Base-by-base conservation (phyloP, 768 basidiomycete species). In the Boletus edulis region DNA sequence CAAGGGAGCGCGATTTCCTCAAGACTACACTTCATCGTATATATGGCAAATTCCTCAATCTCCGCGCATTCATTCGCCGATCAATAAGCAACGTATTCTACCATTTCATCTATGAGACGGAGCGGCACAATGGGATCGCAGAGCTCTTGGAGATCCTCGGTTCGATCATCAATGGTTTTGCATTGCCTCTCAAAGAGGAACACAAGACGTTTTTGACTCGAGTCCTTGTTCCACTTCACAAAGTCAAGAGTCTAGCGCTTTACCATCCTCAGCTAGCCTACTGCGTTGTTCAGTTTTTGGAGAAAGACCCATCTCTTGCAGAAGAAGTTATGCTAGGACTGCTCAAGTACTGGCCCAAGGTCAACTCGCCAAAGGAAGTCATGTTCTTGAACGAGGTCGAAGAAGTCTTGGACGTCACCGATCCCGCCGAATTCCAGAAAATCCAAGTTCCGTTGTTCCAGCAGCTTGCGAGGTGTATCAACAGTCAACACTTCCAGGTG, bases 11-110 rank as follows among this genome's bases (percentile, higher is more conserved):
- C 62, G 97, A 99, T 71, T 99, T 99, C 73, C 84, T 99, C 66
- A 99, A 99, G 78, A 99, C 97, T 7, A 99, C 97, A 7, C 80
- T 99, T 24, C 97, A 99, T 72, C 88, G 97, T 55, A 98, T 99
- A 72, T 99, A 99, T 68, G 97, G 97, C 71, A 98, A 98, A 79
- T 98, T 99, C 80, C 86, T 98, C 66, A 97, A 95, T 70, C 84
- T 98, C 42, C 94, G 97, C 56, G 96, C 97, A 40, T 98, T 98
- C 75, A 98, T 99, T 66, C 89, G 97, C 51, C 86, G 97, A 55
- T 98, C 96, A 54, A 98, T 99, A 83, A 97, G 96, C 80, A 97
- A 98, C 66, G 96, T 99, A 65, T 99, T 99, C 72, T 98, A 97
- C 82, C 87, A 95, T 67, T 99, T 98, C 77, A 81, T 98, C 64